Conservation (phyloP, 768 basidiomycete genomes). For the Panellus pusillus region DNA sequence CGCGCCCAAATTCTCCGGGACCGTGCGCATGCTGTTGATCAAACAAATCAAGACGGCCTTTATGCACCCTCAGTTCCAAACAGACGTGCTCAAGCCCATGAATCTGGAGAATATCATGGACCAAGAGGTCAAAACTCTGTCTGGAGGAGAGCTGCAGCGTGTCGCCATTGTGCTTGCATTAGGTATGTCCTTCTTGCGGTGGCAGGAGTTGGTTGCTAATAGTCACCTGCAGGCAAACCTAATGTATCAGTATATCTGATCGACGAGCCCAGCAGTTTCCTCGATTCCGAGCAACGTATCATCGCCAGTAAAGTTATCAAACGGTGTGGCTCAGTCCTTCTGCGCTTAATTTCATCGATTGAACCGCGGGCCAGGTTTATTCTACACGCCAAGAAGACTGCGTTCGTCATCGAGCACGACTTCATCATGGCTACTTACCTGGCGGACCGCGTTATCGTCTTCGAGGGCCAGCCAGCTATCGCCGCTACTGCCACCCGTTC, state of each 20-base stretch:
- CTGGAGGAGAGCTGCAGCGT: slow-evolving; percentile 97
- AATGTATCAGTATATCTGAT: slow-evolving; percentile 89
- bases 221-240: slow-evolving; percentile 53
- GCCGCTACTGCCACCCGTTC: slow-evolving; percentile 87
- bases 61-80: slow-evolving; percentile 99
- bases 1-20: slow-evolving; percentile 95
- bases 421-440: slow-evolving; percentile 99
- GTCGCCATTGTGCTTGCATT: slow-evolving; percentile 95
- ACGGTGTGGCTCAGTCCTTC: slow-evolving; percentile 47
- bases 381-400: slow-evolving; percentile 95
- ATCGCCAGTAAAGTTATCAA: slow-evolving; percentile 98
- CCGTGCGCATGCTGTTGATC: slow-evolving; percentile 91
- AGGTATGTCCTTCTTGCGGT: slow-evolving; percentile 43
- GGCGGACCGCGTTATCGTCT: slow-evolving; percentile 95
- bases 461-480: slow-evolving; percentile 84
- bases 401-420: slow-evolving; percentile 99
- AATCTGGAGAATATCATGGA: slow-evolving; percentile 92
- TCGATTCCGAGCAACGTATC: slow-evolving; percentile 99
- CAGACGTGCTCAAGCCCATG: slow-evolving; percentile 98
- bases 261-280: slow-evolving; percentile 93
- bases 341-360: background rate
- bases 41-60: slow-evolving; percentile 95
- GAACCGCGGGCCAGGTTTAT: slow-evolving; percentile 61
- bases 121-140: slow-evolving; percentile 96
- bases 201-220: background rate